Evolutionary conservation across 495 filamentous ascomycete genomes (phyloP).

Genomic region (Trichoderma asperelloides): DNA sequence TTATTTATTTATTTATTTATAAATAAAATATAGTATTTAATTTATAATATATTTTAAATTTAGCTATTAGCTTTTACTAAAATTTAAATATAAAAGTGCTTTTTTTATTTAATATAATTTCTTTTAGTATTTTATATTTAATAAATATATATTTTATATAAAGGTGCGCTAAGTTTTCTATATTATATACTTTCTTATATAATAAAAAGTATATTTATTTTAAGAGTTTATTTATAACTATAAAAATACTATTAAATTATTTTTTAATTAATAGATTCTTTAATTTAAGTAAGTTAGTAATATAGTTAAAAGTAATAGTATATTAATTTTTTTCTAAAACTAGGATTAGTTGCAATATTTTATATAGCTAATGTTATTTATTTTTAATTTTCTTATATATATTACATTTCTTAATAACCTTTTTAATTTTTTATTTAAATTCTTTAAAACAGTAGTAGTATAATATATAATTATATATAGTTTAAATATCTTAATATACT

Average conservation of each 20-base stretch:
- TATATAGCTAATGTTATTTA: background rate
- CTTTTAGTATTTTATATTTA: constrained; percentile 15
- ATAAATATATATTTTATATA: constrained; percentile 9
- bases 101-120: constrained; percentile 18
- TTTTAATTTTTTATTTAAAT: background rate
- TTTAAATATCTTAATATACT: constrained; percentile 16
- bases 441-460: background rate
- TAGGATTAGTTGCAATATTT: no score
- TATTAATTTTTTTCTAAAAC: no score
- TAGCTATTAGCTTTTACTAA: background rate
- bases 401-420: background rate
- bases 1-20: constrained; percentile 9
- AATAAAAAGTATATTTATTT: no score
- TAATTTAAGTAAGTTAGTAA: no score
- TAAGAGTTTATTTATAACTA: constrained; percentile 12
- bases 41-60: constrained; percentile 12
- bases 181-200: background rate
- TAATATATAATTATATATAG: constrained; percentile 26
- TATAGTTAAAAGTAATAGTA: no score
- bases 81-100: constrained; percentile 3
- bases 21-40: constrained; percentile 15
- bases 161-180: background rate
- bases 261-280: background rate
- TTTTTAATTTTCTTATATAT: background rate
- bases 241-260: constrained; percentile 19